phyloP scores from a whole-genome alignment of 495 filamentous ascomycete species.

The Penicillium angulare region DNA sequence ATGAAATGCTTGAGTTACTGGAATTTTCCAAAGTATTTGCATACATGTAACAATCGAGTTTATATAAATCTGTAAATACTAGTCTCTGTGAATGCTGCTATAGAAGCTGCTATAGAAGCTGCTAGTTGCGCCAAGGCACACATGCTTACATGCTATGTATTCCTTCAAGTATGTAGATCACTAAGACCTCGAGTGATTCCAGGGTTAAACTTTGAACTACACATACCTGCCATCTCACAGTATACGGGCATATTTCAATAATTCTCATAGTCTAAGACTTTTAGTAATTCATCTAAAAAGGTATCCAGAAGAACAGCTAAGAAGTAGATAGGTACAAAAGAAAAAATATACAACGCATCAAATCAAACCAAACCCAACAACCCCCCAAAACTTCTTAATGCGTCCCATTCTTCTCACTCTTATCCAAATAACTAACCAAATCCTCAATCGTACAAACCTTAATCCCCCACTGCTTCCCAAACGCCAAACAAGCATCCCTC shows the following conservation, averaged over 20 bases:
- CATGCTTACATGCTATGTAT: too few species aligned
- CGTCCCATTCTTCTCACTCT: slow-evolving; percentile 41
- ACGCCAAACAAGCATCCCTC: slow-evolving; percentile 82
- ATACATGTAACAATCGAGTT: too few species aligned
- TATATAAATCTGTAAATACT: too few species aligned
- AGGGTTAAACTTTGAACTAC: too few species aligned
- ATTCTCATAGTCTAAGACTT: background rate
- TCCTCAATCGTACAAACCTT: slow-evolving; percentile 95
- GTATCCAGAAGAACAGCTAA: slow-evolving; percentile 15
- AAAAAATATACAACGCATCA: background rate
- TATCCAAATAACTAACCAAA: slow-evolving; percentile 76
- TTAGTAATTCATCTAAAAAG: slow-evolving; percentile 23
- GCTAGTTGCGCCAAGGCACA: too few species aligned
- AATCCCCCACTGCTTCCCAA: slow-evolving; percentile 85
- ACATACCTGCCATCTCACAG: too few species aligned
- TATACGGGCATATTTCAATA: too few species aligned
- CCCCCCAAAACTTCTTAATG: slow-evolving; percentile 26
- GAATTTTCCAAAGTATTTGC: too few species aligned
- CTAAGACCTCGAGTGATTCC: too few species aligned
- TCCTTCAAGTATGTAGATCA: too few species aligned
- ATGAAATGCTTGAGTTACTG: background rate
- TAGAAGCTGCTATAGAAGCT: too few species aligned
- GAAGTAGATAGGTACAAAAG: slow-evolving; percentile 12
- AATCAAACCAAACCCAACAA: background rate
- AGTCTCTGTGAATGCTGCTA: too few species aligned